These are phyloP conservation scores for sorghum (Sorghum bicolor) DNA, from an alignment of 176 grass and related monocot genomes.

Conservation along the genomic window DNA sequence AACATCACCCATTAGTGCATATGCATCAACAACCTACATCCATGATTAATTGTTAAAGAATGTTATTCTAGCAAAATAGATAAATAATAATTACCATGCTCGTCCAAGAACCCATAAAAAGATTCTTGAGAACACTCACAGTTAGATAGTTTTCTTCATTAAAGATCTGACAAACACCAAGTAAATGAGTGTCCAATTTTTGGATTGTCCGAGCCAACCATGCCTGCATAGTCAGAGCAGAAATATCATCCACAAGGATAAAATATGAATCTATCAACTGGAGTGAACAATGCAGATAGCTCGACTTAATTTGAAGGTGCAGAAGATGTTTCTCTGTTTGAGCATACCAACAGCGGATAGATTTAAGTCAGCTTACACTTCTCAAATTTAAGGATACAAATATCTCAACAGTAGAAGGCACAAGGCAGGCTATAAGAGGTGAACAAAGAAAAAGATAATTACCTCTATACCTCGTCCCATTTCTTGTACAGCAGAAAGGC, in stretches of 20 bases:
- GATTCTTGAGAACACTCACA: constrained; percentile 56
- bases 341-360: constrained; percentile 25
- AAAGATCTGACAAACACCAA: constrained; percentile 83
- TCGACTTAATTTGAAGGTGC: constrained; percentile 26
- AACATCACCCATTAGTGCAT: constrained; percentile 92
- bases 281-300: constrained; percentile 14
- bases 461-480: constrained; percentile 91
- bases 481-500: constrained; percentile 84
- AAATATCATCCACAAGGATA: constrained; percentile 11
- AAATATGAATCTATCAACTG: constrained; percentile 19
- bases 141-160: constrained; percentile 86
- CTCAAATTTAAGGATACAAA: neutral
- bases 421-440: neutral
- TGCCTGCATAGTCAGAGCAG: constrained; percentile 49
- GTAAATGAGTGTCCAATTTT: constrained; percentile 88
- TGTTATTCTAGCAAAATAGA: constrained; percentile 15
- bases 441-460: constrained; percentile 22
- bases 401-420: constrained; percentile 10
- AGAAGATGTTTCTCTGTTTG: neutral
- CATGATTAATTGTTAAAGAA: constrained; percentile 18
- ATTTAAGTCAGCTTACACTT: neutral
- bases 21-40: constrained; percentile 87
- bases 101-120: constrained; percentile 1
- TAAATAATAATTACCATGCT: neutral
- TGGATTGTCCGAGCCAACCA: constrained; percentile 86